Conservation (phyloP, 345 rosid genomes). For the Eucalyptus pauciflora region DNA sequence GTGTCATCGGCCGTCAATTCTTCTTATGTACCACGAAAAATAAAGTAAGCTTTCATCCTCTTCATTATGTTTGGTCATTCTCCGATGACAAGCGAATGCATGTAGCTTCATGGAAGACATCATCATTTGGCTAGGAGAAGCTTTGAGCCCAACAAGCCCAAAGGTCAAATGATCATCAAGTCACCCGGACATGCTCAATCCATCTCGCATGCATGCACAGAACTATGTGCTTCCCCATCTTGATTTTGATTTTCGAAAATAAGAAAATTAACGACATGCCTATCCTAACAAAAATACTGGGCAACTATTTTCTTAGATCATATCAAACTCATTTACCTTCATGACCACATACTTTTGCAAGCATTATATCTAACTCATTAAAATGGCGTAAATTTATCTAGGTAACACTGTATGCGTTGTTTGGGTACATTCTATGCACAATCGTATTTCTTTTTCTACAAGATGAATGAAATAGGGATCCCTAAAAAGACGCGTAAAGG, state of each 20-base stretch:
- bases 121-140: not conserved
- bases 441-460: not conserved
- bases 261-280: not conserved
- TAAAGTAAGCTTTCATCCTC: not conserved
- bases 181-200: not conserved
- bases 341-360: not conserved
- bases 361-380: not conserved
- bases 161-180: not conserved
- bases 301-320: not conserved
- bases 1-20: not conserved
- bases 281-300: not conserved
- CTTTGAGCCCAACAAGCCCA: not conserved
- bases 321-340: not conserved
- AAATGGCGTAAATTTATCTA: not conserved
- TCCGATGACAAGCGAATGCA: not conserved
- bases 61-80: not conserved
- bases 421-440: not conserved
- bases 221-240: not conserved
- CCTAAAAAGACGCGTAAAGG: accelerated
- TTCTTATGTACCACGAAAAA: not conserved
- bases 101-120: not conserved
- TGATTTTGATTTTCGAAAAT: not conserved
- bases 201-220: not conserved
- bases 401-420: accelerated
- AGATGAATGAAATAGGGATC: not conserved